Conservation (phyloP, 1,139 yeast genomes). For the Candida sanyaensis region DNA sequence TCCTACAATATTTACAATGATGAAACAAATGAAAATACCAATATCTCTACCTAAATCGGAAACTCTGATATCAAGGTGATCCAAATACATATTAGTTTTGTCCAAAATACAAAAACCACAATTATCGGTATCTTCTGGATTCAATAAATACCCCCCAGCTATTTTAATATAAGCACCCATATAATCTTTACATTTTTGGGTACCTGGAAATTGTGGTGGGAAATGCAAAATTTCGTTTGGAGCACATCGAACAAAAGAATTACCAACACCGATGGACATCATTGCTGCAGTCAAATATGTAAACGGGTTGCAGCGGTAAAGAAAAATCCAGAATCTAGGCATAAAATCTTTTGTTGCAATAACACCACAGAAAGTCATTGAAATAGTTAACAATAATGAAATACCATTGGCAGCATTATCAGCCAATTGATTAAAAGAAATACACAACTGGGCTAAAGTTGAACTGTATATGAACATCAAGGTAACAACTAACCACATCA, state of each 20-base stretch:
- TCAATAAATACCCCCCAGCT: slow-evolving; percentile 53
- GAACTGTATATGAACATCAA: slow-evolving; percentile 34
- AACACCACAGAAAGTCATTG: slow-evolving; percentile 38
- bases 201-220: slow-evolving; percentile 46
- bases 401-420: slow-evolving; percentile 42
- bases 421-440: slow-evolving; percentile 38
- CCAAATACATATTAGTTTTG: slow-evolving; percentile 53
- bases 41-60: slow-evolving; percentile 66
- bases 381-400: slow-evolving; percentile 27
- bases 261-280: slow-evolving; percentile 38
- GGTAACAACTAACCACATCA: slow-evolving; percentile 46
- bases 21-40: slow-evolving; percentile 55
- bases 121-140: slow-evolving; percentile 39
- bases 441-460: slow-evolving; percentile 41
- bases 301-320: slow-evolving; percentile 53
- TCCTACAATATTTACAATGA: slow-evolving; percentile 51
- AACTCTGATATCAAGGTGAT: slow-evolving; percentile 40
- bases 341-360: slow-evolving; percentile 25
- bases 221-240: slow-evolving; percentile 26
- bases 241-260: slow-evolving; percentile 26
- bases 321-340: slow-evolving; percentile 40
- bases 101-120: slow-evolving; percentile 56
- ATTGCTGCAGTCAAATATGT: slow-evolving; percentile 52
- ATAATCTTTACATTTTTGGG: slow-evolving; percentile 53
- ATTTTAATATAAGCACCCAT: slow-evolving; percentile 43